A percentile compares a stretch with the other conserved stretches of the same genome.
Conservation (phyloP, 306 rosid species). For the Cicer yamashitae region DNA sequence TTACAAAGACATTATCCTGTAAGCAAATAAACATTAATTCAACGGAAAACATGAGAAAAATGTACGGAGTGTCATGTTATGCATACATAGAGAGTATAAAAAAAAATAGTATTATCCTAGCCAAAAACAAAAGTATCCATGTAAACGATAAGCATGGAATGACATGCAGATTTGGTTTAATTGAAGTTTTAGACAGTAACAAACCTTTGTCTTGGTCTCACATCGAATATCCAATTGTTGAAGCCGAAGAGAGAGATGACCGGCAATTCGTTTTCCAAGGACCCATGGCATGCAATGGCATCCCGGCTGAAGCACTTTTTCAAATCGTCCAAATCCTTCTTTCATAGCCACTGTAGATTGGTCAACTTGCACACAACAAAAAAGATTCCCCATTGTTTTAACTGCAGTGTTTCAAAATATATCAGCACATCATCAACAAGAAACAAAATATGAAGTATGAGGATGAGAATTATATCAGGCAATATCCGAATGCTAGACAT, state of each 20-base stretch:
- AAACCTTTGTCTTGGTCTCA: constrained; percentile 97
- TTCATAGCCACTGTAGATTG: constrained; percentile 81
- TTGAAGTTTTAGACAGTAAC: constrained; percentile 27
- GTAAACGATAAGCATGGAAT: constrained; percentile 1
- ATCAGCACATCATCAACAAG: constrained; percentile 29
- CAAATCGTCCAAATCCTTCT: constrained; percentile 79
- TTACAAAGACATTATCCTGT: constrained; percentile 95
- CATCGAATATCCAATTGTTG: constrained; percentile 89
- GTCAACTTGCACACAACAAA: constrained; percentile 78
- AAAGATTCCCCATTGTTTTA: constrained; percentile 72
- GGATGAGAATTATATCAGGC: constrained; percentile 3
- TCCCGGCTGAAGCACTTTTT: constrained; percentile 84
- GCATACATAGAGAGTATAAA: neutral
- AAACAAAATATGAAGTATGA: neutral
- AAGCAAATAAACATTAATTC: constrained; percentile 37
- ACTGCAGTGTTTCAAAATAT: constrained; percentile 32
- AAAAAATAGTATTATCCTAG: neutral
- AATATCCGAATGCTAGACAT: neutral
- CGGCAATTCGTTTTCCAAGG: constrained; percentile 69
- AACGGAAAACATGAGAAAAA: constrained; percentile 10
- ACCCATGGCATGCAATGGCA: constrained; percentile 93
- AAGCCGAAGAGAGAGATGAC: constrained; percentile 86
- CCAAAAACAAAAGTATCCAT: neutral
- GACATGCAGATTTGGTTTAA: constrained; percentile 31
- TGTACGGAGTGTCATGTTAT: neutral